These are phyloP conservation scores for Leptomonas seymouri DNA, from an alignment of 208 protist species.

Conservation along the genomic window DNA sequence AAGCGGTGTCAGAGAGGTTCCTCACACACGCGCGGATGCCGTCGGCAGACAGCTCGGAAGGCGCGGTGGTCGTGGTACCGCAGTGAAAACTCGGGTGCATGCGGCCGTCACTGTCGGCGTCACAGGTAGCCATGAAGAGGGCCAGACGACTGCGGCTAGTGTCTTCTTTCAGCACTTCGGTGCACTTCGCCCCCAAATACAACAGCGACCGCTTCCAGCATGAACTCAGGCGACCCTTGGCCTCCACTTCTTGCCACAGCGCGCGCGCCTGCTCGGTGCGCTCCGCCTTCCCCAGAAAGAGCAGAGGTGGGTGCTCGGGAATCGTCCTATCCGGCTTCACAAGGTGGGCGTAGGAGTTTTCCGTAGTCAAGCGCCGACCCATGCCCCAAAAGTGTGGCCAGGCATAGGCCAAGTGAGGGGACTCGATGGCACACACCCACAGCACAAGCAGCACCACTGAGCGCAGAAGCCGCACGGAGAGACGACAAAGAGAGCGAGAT, in stretches of 20 bases:
- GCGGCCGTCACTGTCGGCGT: slow-evolving; percentile 69
- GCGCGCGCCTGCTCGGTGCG: slow-evolving; percentile 26
- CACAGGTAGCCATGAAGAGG: slow-evolving; percentile 78
- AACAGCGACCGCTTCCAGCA: slow-evolving; percentile 80
- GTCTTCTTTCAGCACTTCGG: slow-evolving; percentile 48
- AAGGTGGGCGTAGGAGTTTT: neutral
- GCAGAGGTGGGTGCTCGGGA: neutral
- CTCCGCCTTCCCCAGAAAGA: slow-evolving; percentile 6
- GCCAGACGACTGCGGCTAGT: slow-evolving; percentile 66
- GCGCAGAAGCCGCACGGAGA: neutral
- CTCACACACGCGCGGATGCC: slow-evolving; percentile 49
- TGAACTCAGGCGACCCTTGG: slow-evolving; percentile 47
- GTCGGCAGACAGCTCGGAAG: slow-evolving; percentile 9
- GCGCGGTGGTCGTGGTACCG: slow-evolving; percentile 1
- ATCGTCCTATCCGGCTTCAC: neutral
- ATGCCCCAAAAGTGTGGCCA: slow-evolving; percentile 18
- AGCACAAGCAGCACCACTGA: neutral
- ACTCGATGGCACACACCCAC: neutral
- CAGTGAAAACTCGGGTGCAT: slow-evolving; percentile 39
- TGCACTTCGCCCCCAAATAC: slow-evolving; percentile 50
- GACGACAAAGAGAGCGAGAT: neutral
- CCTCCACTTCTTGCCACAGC: slow-evolving; percentile 57
- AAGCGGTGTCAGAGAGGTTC: slow-evolving; percentile 58
- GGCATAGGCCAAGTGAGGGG: slow-evolving; percentile 1
- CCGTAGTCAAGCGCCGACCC: neutral